Percentiles rank a stretch among this genome's conserved stretches.
These are phyloP conservation scores for Platismatia glauca DNA, from an alignment of 495 filamentous ascomycete species.

Conservation along the genomic window DNA sequence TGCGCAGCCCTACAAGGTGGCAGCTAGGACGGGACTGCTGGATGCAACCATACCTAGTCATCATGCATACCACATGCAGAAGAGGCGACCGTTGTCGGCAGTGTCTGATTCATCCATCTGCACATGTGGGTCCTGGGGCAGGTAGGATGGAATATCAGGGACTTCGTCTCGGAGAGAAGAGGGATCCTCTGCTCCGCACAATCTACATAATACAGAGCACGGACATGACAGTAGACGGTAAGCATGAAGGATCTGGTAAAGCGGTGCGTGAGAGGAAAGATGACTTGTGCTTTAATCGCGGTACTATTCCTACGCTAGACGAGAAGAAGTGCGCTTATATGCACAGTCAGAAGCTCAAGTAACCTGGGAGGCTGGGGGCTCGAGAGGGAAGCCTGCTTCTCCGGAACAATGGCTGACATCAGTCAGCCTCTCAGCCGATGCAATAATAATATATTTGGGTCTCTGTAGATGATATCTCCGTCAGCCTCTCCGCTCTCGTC, in stretches of 20 bases:
- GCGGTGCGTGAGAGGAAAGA: background rate
- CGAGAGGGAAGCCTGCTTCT: background rate
- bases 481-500: background rate
- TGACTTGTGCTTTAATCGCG: background rate
- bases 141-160: background rate
- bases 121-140: background rate
- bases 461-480: background rate
- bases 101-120: constrained; percentile 5
- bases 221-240: constrained; percentile 1
- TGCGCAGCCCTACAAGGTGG: constrained; percentile 14
- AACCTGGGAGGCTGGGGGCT: background rate
- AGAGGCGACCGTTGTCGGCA: constrained; percentile 1
- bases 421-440: constrained; percentile 3
- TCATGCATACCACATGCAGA: constrained; percentile 10
- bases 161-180: background rate
- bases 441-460: background rate
- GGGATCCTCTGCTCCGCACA: background rate
- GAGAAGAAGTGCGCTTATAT: constrained; percentile 13
- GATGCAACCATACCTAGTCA: constrained; percentile 1
- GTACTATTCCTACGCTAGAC: constrained; percentile 11
- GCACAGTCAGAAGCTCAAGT: constrained; percentile 9
- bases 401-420: constrained; percentile 9
- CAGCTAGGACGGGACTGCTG: constrained; percentile 7
- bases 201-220: background rate
- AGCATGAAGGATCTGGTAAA: constrained; percentile 9